Percentiles rank a stretch among this genome's conserved stretches.
Conservation (phyloP, 2,329 filamentous ascomycete genomes). For the Gaeumannomyces tritici region DNA sequence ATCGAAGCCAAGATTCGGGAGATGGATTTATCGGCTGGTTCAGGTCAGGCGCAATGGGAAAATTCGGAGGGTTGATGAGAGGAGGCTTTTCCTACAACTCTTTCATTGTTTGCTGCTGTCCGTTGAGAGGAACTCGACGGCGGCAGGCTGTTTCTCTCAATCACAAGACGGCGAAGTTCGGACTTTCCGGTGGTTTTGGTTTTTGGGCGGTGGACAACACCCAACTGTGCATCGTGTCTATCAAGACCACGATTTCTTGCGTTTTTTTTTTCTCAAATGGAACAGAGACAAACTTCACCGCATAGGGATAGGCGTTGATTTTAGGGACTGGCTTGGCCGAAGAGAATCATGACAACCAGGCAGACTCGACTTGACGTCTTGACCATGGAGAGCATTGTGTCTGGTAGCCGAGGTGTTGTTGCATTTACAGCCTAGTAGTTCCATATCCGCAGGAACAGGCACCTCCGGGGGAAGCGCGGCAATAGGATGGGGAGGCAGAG, state of each 20-base stretch:
- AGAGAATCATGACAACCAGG: background rate
- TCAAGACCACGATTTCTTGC: background rate
- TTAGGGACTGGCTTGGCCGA: background rate
- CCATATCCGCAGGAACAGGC: too few species aligned
- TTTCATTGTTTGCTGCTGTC: background rate
- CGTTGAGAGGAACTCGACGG: background rate
- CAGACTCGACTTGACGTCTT: background rate
- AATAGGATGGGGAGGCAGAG: too few species aligned
- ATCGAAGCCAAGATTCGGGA: background rate
- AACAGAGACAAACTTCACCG: background rate
- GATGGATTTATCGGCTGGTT: background rate
- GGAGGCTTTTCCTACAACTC: background rate
- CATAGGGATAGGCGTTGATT: background rate
- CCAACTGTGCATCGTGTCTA: background rate
- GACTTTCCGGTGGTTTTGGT: background rate
- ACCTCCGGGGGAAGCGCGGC: too few species aligned
- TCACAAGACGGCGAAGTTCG: background rate
- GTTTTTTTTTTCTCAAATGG: background rate
- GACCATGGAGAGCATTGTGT: background rate
- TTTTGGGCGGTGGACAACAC: background rate
- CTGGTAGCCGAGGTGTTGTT: background rate
- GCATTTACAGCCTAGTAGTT: background rate
- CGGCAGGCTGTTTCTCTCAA: background rate
- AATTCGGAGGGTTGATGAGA: background rate
- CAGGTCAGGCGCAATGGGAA: background rate